Evolutionary conservation across 2,329 filamentous ascomycete species (phyloP), one percentile per base, ranked within the genome.

Genomic region (Aspergillus tanneri): DNA sequence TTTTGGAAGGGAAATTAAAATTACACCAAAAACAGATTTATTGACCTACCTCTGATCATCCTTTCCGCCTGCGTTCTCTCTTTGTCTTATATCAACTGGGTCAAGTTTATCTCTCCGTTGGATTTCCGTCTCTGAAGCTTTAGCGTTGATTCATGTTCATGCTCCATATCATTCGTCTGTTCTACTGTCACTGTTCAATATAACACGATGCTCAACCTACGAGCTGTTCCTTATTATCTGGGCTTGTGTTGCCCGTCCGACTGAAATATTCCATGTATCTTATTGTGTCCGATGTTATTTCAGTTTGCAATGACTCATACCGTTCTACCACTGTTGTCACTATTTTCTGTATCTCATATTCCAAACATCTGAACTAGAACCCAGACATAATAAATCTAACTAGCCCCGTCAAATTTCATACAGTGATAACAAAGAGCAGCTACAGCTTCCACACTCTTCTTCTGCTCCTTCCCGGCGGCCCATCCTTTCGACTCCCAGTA

Each of bases 401-500:
- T 14, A 37, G 3, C 22, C 36, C 11, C 5, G 19, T 12, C 12
- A 37, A 18, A 22, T n/a, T n/a, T n/a, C n/a, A n/a, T n/a, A n/a
- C n/a, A n/a, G n/a, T n/a, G n/a, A n/a, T n/a, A 37, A 34, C 16
- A 14, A 23, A 38, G n/a, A 21, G 22, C 40, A 21, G 49, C 67
- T 44, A 67, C 65, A 4, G 63, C 65, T 52, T 68, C 67, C 14
- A 67, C 65, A 40, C 59, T 67, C 56, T 68, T 68, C 57, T 65
- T 67, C 50, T 62, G 59, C n/a, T 57, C 59, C 46, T 66, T 66
- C 1, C 59, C 62, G 4, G 58, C 49, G 22, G 59, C 65, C 63
- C 64, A 66, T 9, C 65, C 64, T 43, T 58, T 65, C 6, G 66
- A 66, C 47, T 77, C 72, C 67, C 73, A 72, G 52, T 63, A 66